Conservation (phyloP, 1,139 yeast genomes). For the Geotrichum carabidarum region DNA sequence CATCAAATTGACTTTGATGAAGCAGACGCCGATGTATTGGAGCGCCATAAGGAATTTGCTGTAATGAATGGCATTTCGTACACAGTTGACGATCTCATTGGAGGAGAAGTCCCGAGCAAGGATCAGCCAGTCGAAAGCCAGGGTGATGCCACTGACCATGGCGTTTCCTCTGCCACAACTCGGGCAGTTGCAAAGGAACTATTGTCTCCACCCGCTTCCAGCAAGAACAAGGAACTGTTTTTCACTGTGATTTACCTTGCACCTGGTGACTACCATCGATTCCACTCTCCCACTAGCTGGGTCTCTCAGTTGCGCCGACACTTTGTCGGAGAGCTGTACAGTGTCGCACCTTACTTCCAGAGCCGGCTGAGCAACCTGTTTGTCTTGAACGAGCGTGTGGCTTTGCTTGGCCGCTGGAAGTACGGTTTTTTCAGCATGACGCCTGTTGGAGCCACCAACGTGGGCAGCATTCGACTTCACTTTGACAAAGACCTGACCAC, state of each 20-base stretch:
- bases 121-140: slow-evolving; percentile 25
- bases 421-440: slow-evolving; percentile 98
- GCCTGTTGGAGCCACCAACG: slow-evolving; percentile 98
- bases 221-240: slow-evolving; percentile 55
- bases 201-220: slow-evolving; percentile 28
- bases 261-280: slow-evolving; percentile 97
- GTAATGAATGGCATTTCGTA: slow-evolving; percentile 69
- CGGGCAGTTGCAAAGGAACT: slow-evolving; percentile 29
- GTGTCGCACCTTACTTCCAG: slow-evolving; percentile 96
- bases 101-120: slow-evolving; percentile 36
- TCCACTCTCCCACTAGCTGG: slow-evolving; percentile 96
- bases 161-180: slow-evolving; percentile 22
- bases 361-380: slow-evolving; percentile 78
- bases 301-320: slow-evolving; percentile 90
- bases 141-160: slow-evolving; percentile 36
- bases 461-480: slow-evolving; percentile 86
- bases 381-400: slow-evolving; percentile 91
- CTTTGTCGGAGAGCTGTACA: slow-evolving; percentile 90
- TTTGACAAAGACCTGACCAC: slow-evolving; percentile 90
- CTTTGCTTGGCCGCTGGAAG: slow-evolving; percentile 91
- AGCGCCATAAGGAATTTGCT: slow-evolving; percentile 73
- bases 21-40: slow-evolving; percentile 33
- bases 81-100: slow-evolving; percentile 64
- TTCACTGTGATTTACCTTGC: slow-evolving; percentile 93
- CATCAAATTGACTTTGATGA: slow-evolving; percentile 47